A percentile compares a stretch with the other conserved stretches of the same genome.
phyloP scores from a whole-genome alignment of 2,329 filamentous ascomycete genomes.

The Fusarium praegraminearum region DNA sequence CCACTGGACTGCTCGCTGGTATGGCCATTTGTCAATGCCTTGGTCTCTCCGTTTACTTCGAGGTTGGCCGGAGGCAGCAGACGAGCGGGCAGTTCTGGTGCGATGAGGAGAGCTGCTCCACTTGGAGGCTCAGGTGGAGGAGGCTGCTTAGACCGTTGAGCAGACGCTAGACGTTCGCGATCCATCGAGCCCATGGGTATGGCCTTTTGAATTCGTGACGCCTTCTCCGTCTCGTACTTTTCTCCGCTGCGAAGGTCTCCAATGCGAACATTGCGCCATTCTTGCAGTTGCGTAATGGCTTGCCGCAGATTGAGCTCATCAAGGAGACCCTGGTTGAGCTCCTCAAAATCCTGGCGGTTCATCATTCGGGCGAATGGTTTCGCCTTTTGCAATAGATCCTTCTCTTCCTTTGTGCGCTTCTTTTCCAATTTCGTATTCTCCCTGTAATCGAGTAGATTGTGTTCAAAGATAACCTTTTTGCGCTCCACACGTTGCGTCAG shows the following conservation, averaged over 20 bases:
- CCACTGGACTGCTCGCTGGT: constrained; percentile 60
- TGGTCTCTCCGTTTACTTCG: constrained; percentile 62
- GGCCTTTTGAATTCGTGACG: constrained; percentile 75
- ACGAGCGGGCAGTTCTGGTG: constrained; percentile 79
- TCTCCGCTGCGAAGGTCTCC: constrained; percentile 87
- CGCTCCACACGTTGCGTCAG: constrained; percentile 91
- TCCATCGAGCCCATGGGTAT: constrained; percentile 85
- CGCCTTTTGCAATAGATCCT: constrained; percentile 88
- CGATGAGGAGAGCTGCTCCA: constrained; percentile 80
- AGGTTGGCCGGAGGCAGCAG: constrained; percentile 53
- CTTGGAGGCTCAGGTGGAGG: constrained; percentile 77
- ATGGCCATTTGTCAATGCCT: constrained; percentile 66
- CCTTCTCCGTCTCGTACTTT: constrained; percentile 93
- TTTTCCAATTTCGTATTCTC: constrained; percentile 93
- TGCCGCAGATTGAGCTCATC: constrained; percentile 92
- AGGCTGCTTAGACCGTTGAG: constrained; percentile 75
- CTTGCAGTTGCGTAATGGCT: constrained; percentile 90
- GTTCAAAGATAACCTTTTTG: constrained; percentile 97
- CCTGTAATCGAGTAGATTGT: constrained; percentile 91
- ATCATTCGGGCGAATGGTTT: constrained; percentile 98
- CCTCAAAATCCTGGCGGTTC: constrained; percentile 91
- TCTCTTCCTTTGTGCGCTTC: constrained; percentile 95
- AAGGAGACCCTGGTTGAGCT: constrained; percentile 84
- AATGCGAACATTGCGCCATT: constrained; percentile 89
- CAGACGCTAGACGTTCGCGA: constrained; percentile 78